phyloP scores from a whole-genome alignment of 1,284 basidiomycete species.

The Ustilago vetiveriae region DNA sequence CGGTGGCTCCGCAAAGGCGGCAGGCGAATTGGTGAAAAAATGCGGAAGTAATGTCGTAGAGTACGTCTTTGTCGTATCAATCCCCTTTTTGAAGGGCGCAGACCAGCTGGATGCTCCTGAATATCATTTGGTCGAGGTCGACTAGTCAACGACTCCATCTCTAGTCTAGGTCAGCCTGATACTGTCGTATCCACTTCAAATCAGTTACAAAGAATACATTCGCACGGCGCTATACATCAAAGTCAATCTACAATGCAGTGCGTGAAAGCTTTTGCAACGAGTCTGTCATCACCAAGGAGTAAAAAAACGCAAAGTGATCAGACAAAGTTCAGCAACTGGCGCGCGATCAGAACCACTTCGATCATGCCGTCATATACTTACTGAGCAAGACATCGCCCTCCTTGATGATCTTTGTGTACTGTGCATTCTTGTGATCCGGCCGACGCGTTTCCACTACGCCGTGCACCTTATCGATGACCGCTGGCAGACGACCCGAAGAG shows the following conservation, averaged over 20 bases:
- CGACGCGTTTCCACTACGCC: slow-evolving; percentile 94
- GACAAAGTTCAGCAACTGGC: slow-evolving; percentile 4
- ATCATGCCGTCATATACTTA: no score
- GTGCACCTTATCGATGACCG: slow-evolving; percentile 87
- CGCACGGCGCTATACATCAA: no score
- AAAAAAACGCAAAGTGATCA: neutral
- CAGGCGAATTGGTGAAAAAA: slow-evolving; percentile 86
- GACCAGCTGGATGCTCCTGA: slow-evolving; percentile 84
- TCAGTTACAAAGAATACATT: neutral
- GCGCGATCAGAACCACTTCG: no score
- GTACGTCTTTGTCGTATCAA: slow-evolving; percentile 92
- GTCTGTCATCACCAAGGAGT: slow-evolving; percentile 31
- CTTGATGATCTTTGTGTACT: slow-evolving; percentile 88
- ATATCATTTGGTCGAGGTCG: slow-evolving; percentile 67
- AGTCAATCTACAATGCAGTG: slow-evolving; percentile 62
- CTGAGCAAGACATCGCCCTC: slow-evolving; percentile 87
- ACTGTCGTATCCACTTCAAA: no score
- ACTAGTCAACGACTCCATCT: no score
- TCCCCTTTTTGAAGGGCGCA: slow-evolving; percentile 82
- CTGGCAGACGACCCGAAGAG: slow-evolving; percentile 85
- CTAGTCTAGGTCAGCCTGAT: no score
- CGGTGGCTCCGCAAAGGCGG: slow-evolving; percentile 92
- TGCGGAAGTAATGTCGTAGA: slow-evolving; percentile 85
- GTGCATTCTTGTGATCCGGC: slow-evolving; percentile 81
- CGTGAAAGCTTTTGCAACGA: slow-evolving; percentile 66